Evolutionary conservation across 495 filamentous ascomycete genomes (phyloP).

Genomic region (Penicillium riverlandense): DNA sequence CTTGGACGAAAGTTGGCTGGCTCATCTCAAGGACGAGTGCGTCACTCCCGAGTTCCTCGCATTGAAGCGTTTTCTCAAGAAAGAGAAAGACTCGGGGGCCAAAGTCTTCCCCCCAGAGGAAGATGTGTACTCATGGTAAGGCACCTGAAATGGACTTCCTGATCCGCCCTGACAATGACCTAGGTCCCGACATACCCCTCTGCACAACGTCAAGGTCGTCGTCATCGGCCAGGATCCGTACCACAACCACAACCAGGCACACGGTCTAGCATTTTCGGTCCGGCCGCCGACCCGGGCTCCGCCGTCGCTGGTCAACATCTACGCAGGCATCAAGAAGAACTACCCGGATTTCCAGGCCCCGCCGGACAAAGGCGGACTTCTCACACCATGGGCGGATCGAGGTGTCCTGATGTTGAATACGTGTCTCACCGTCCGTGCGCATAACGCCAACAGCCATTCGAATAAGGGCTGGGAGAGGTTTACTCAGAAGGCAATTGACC

Average conservation of each 20-base stretch:
- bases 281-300: conserved; percentile 82
- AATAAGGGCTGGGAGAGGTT: conserved; percentile 86
- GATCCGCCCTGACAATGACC: background rate
- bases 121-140: conserved; percentile 93
- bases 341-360: conserved; percentile 75
- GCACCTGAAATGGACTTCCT: background rate
- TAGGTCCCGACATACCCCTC: conserved; percentile 86
- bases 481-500: conserved; percentile 84
- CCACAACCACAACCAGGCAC: conserved; percentile 91
- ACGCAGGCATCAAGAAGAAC: conserved; percentile 74
- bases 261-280: conserved; percentile 91
- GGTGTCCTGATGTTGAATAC: conserved; percentile 92
- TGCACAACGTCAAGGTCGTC: conserved; percentile 78
- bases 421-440: conserved; percentile 82
- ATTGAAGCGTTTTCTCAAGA: conserved; percentile 79
- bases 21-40: conserved; percentile 77
- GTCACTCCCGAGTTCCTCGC: conserved; percentile 69
- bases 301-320: conserved; percentile 86
- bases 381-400: conserved; percentile 88
- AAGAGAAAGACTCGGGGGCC: conserved; percentile 62
- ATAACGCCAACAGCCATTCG: conserved; percentile 75
- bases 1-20: conserved; percentile 84
- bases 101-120: conserved; percentile 77
- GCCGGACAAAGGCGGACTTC: conserved; percentile 66
- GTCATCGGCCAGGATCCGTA: conserved; percentile 96